Percentiles rank a stretch among this genome's conserved stretches.
Conservation (phyloP, 805 yeast genomes). For the Wickerhamomyces rabaulensis region DNA sequence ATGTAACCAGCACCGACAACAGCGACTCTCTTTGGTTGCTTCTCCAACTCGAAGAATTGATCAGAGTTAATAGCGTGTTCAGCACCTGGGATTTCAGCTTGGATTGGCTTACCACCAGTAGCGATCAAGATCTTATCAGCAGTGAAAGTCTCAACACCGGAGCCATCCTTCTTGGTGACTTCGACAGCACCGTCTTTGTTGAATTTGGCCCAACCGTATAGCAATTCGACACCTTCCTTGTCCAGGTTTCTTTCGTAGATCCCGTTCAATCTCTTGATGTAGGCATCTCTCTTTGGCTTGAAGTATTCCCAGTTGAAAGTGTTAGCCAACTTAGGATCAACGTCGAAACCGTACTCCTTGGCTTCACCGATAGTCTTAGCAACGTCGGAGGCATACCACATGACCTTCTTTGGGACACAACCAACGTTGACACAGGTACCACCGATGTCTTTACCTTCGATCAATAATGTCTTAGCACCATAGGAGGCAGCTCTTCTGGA, state of each 20-base stretch:
- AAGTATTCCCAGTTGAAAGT: slow-evolving; percentile 79
- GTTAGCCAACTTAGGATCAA: slow-evolving; percentile 45
- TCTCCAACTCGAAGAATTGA: slow-evolving; percentile 77
- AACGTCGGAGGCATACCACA: slow-evolving; percentile 96
- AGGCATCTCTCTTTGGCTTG: slow-evolving; percentile 89
- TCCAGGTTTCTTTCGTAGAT: slow-evolving; percentile 84
- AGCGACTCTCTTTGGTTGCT: slow-evolving; percentile 89
- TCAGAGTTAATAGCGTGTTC: slow-evolving; percentile 84
- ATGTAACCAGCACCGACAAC: slow-evolving; percentile 98
- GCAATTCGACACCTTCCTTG: slow-evolving; percentile 83
- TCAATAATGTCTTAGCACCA: slow-evolving; percentile 81
- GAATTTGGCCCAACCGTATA: slow-evolving; percentile 85
- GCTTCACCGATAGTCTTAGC: slow-evolving; percentile 75
- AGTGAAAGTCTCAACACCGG: slow-evolving; percentile 49
- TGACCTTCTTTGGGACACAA: slow-evolving; percentile 97
- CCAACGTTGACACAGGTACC: slow-evolving; percentile 99
- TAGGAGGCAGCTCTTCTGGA: slow-evolving; percentile 93
- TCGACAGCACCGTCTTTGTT: slow-evolving; percentile 68
- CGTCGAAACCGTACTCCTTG: slow-evolving; percentile 74
- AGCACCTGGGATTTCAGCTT: slow-evolving; percentile 74
- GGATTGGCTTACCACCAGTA: slow-evolving; percentile 83
- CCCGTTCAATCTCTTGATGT: slow-evolving; percentile 81
- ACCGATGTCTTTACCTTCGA: slow-evolving; percentile 82
- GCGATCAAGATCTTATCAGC: slow-evolving; percentile 86
- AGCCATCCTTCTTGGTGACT: slow-evolving; percentile 62